Percentiles rank a stretch among this genome's conserved stretches.
phyloP scores from a whole-genome alignment of 2,329 filamentous ascomycete genomes.

The Atkinsonella texensis region DNA sequence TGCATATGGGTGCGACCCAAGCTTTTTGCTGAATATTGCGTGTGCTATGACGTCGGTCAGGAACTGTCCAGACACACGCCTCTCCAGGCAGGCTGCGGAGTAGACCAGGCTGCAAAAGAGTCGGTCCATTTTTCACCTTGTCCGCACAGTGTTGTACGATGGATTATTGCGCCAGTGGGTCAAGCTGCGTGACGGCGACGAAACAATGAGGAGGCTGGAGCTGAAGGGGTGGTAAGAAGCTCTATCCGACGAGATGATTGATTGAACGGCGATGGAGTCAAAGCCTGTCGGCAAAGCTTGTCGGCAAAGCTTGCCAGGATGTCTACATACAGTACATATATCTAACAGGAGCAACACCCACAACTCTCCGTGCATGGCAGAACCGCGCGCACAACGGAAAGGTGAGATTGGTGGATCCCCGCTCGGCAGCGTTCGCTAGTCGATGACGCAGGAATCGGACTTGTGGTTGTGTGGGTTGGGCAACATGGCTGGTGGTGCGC shows the following conservation, averaged over 20 bases:
- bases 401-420: conserved; percentile 1
- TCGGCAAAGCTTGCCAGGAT: background rate
- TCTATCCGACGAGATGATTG: background rate
- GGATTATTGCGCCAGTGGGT: background rate
- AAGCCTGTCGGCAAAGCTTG: no score
- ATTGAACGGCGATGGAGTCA: background rate
- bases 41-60: no score
- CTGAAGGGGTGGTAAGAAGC: background rate
- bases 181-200: background rate
- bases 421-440: conserved; percentile 9
- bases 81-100: no score
- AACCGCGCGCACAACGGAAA: background rate
- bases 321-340: no score
- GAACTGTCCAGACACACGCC: no score
- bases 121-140: no score
- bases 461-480: conserved; percentile 7
- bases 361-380: background rate
- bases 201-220: background rate
- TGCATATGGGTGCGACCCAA: no score
- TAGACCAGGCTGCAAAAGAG: no score
- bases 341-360: background rate
- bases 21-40: no score
- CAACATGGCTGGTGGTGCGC: conserved; percentile 11
- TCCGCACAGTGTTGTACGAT: background rate
- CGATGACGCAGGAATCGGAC: conserved; percentile 21